A percentile compares a stretch with the other conserved stretches of the same genome.
These are phyloP conservation scores for Aspergillus floridensis DNA, from an alignment of 2,329 filamentous ascomycete genomes.

Conservation along the genomic window DNA sequence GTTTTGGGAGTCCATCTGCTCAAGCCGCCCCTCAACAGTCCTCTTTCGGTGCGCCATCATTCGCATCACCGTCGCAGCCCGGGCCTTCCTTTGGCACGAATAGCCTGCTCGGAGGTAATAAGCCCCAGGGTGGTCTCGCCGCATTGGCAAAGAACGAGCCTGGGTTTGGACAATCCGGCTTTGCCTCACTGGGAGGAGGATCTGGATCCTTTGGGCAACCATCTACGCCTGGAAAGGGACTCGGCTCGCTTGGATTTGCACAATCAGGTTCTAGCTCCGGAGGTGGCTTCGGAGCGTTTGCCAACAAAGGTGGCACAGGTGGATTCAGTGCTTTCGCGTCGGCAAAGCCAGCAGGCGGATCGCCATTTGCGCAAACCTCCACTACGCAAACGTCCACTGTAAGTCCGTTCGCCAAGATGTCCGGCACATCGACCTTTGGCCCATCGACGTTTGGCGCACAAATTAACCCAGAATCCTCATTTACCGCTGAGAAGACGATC, in stretches of 20 bases:
- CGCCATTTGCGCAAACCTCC: conserved; percentile 28
- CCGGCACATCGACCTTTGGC: conserved; percentile 13
- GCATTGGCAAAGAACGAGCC: conserved; percentile 19
- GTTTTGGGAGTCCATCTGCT: conserved; percentile 30
- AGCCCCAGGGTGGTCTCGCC: conserved; percentile 35
- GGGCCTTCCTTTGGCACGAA: conserved; percentile 31
- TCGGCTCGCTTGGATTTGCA: conserved; percentile 23
- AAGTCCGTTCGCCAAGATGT: conserved; percentile 30
- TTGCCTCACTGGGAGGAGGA: conserved; percentile 21
- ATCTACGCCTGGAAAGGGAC: conserved; percentile 26
- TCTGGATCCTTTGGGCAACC: conserved; percentile 33
- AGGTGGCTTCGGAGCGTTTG: conserved; percentile 38
- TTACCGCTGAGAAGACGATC: conserved; percentile 26
- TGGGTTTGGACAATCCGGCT: conserved; percentile 35
- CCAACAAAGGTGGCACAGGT: conserved; percentile 19
- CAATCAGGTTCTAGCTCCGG: conserved; percentile 20
- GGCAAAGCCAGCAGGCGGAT: conserved; percentile 22
- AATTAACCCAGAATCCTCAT: conserved; percentile 24
- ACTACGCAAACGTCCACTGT: conserved; percentile 22
- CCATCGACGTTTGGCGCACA: conserved; percentile 31
- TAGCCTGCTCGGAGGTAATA: conserved; percentile 21
- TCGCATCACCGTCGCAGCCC: conserved; percentile 33
- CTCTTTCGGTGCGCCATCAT: conserved; percentile 28
- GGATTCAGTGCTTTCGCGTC: conserved; percentile 27
- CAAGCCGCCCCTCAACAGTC: conserved; percentile 26